Evolutionary conservation across 768 basidiomycete species (phyloP).

Genomic region (Calvatia gigantea): DNA sequence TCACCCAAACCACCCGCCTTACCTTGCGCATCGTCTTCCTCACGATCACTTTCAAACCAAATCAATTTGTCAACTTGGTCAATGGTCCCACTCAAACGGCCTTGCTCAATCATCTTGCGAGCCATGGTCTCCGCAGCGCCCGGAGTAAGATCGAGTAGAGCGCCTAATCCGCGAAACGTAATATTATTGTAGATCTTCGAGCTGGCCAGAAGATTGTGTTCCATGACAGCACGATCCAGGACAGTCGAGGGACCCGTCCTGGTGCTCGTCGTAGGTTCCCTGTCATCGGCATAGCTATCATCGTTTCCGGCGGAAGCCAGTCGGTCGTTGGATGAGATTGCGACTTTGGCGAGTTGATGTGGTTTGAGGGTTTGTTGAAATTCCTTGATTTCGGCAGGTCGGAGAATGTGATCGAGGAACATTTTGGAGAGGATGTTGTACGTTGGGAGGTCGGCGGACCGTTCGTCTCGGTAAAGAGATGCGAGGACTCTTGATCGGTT

Average conservation of each 20-base stretch:
- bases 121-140: conserved; percentile 97
- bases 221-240: conserved; percentile 96
- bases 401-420: conserved; percentile 97
- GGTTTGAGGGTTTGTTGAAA: conserved; percentile 86
- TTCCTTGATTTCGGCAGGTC: conserved; percentile 81
- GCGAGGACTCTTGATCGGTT: conserved; percentile 92
- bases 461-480: conserved; percentile 91
- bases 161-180: conserved; percentile 90
- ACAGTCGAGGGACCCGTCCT: conserved; percentile 94
- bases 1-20: conserved; percentile 94
- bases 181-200: conserved; percentile 98
- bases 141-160: conserved; percentile 83
- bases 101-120: conserved; percentile 97
- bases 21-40: conserved; percentile 90
- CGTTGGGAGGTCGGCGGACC: conserved; percentile 72
- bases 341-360: conserved; percentile 92
- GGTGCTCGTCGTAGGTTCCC: conserved; percentile 60
- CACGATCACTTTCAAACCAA: conserved; percentile 83
- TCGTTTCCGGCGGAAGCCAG: conserved; percentile 66
- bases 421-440: conserved; percentile 95
- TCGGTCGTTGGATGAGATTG: conserved; percentile 79
- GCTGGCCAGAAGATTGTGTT: conserved; percentile 95
- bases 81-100: conserved; percentile 86
- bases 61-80: conserved; percentile 96
- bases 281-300: conserved; percentile 42